Conservation (phyloP, 73 alveolate species). For the Symbiodinium natans region DNA sequence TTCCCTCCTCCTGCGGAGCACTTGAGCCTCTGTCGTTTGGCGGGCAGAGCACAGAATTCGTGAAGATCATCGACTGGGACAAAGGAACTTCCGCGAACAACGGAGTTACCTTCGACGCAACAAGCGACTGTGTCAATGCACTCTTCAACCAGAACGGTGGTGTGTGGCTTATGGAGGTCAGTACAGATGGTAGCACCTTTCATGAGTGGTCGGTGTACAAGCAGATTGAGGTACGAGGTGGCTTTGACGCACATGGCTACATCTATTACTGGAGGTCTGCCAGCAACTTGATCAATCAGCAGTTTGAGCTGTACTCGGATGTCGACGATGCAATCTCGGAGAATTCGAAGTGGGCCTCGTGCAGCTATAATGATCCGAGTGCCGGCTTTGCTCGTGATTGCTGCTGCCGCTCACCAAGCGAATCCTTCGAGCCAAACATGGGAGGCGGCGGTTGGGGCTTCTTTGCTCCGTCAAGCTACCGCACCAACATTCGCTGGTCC, state of each 20-base stretch:
- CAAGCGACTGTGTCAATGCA: not conserved
- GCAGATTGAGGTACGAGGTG: not conserved
- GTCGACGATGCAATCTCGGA: not conserved
- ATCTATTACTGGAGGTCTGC: not conserved
- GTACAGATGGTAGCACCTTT: not conserved
- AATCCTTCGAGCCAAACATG: not conserved
- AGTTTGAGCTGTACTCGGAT: conserved; percentile 12
- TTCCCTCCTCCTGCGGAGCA: no score
- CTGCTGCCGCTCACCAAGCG: not conserved
- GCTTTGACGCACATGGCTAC: not conserved
- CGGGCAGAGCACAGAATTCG: not conserved
- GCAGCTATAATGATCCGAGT: not conserved
- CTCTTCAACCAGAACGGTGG: not conserved
- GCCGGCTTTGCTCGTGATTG: not conserved
- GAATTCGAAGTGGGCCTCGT: not conserved
- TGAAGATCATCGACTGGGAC: not conserved
- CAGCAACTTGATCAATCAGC: not conserved
- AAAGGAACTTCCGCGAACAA: not conserved
- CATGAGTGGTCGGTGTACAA: not conserved
- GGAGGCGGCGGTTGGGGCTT: conserved; percentile 7
- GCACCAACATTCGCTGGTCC: no score
- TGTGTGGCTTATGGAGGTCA: not conserved
- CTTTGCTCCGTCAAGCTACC: conserved; percentile 6
- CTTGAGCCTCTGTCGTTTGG: not conserved
- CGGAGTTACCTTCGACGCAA: not conserved